These are phyloP conservation scores for Jaapia argillacea DNA, from an alignment of 768 basidiomycete genomes.

Conservation along the genomic window DNA sequence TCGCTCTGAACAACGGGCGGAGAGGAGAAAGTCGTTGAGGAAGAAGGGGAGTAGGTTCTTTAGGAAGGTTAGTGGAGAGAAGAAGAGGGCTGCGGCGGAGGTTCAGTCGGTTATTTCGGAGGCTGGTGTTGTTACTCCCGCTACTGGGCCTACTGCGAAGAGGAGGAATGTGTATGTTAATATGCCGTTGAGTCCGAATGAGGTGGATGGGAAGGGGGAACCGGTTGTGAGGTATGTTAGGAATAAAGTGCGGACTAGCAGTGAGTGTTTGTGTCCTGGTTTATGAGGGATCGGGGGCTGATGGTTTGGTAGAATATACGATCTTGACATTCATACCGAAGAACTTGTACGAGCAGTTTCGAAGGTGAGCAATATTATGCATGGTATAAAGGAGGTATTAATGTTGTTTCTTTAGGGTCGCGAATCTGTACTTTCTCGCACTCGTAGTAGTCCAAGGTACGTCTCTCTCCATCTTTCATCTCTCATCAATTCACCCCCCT, in stretches of 20 bases:
- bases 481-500: neutral
- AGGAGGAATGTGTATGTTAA: conserved; percentile 82
- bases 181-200: conserved; percentile 47
- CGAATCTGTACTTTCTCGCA: conserved; percentile 86
- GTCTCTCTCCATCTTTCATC: conserved; percentile 10
- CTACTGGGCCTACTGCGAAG: conserved; percentile 31
- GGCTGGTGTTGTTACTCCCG: conserved; percentile 15
- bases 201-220: conserved; percentile 65
- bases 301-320: conserved; percentile 63
- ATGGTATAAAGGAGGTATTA: conserved; percentile 4
- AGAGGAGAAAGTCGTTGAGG: conserved; percentile 39
- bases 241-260: conserved; percentile 92
- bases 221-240: conserved; percentile 71
- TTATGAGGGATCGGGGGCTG: conserved; percentile 3
- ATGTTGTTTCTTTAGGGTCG: conserved; percentile 39
- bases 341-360: conserved; percentile 92
- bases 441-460: conserved; percentile 74
- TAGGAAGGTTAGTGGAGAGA: conserved; percentile 31
- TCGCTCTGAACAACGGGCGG: conserved; percentile 62
- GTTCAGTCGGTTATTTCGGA: conserved; percentile 14
- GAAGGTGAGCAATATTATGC: conserved; percentile 41
- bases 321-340: conserved; percentile 85
- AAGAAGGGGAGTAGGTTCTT: conserved; percentile 46
- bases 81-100: conserved; percentile 24
- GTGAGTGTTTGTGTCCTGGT: conserved; percentile 39